Percentiles rank a stretch among this genome's conserved stretches.
These are phyloP conservation scores for Cryptococcus deneoformans DNA, from an alignment of 1,284 basidiomycete genomes.

Conservation along the genomic window DNA sequence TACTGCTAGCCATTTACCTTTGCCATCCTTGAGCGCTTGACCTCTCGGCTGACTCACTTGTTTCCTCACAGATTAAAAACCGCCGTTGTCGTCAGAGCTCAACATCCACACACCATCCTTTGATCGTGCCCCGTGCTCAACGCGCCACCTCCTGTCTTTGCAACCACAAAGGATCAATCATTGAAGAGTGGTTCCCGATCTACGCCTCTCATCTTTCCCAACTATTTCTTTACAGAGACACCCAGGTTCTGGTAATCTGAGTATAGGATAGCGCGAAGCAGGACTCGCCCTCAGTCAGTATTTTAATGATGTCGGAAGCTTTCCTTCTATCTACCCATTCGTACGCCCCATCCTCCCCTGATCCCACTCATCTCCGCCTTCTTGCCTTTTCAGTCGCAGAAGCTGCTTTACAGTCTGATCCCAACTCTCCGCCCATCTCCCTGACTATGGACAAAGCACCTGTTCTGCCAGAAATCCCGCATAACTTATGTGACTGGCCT, in stretches of 20 bases:
- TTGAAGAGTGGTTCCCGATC: not conserved
- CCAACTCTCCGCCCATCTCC: conserved; percentile 41
- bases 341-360: conserved; percentile 4
- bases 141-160: not conserved
- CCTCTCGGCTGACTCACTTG: too few species aligned
- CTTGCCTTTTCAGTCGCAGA: conserved; percentile 45
- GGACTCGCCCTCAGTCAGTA: conserved; percentile 9
- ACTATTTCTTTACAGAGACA: not conserved
- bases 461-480: conserved; percentile 6
- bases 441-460: conserved; percentile 8
- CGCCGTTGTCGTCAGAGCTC: too few species aligned
- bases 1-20: too few species aligned
- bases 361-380: conserved; percentile 32
- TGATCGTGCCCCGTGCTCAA: too few species aligned
- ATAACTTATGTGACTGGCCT: conserved; percentile 1
- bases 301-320: conserved; percentile 17
- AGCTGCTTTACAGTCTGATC: conserved; percentile 39
- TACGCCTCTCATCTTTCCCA: not conserved
- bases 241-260: conserved; percentile 6
- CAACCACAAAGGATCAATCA: not conserved
- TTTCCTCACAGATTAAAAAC: too few species aligned
- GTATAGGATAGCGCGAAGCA: conserved; percentile 3
- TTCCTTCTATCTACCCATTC: conserved; percentile 16
- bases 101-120: not conserved
- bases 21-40: too few species aligned